phyloP scores from a whole-genome alignment of 176 grass and related monocot species.

The Triticum dicoccoides region DNA sequence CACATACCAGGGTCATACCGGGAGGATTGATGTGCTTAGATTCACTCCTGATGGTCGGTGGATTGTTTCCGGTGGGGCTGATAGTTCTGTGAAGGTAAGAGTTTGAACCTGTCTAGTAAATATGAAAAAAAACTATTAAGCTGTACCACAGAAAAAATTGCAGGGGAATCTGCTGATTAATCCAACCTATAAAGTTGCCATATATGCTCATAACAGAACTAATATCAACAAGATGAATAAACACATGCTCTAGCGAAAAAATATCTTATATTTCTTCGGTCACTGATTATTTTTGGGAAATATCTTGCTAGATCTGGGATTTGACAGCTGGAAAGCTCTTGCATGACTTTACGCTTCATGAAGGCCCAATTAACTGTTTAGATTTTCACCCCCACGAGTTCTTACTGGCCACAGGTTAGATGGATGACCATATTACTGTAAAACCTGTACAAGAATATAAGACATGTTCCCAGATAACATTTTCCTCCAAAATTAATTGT shows the following conservation, averaged over 20 bases:
- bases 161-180: neutral
- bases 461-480: neutral
- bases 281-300: slow-evolving; percentile 19
- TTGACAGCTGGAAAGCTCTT: slow-evolving; percentile 88
- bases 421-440: neutral
- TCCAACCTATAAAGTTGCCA: neutral
- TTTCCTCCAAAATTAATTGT: neutral
- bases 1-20: slow-evolving; percentile 92
- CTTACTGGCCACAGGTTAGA: slow-evolving; percentile 86
- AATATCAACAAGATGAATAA: slow-evolving; percentile 18
- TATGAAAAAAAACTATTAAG: neutral
- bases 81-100: slow-evolving; percentile 74
- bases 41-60: slow-evolving; percentile 92
- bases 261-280: slow-evolving; percentile 9
- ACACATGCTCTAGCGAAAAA: neutral
- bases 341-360: slow-evolving; percentile 75
- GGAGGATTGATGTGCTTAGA: slow-evolving; percentile 69
- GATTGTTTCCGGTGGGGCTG: slow-evolving; percentile 86
- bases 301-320: slow-evolving; percentile 80
- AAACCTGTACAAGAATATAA: neutral
- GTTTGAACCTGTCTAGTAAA: slow-evolving; percentile 15
- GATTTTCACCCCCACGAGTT: slow-evolving; percentile 90
- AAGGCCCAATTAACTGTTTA: slow-evolving; percentile 84
- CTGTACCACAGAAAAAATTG: neutral
- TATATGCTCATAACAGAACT: slow-evolving; percentile 9